Evolutionary conservation across 805 yeast species (phyloP).

Genomic region (Candida golubevii): DNA sequence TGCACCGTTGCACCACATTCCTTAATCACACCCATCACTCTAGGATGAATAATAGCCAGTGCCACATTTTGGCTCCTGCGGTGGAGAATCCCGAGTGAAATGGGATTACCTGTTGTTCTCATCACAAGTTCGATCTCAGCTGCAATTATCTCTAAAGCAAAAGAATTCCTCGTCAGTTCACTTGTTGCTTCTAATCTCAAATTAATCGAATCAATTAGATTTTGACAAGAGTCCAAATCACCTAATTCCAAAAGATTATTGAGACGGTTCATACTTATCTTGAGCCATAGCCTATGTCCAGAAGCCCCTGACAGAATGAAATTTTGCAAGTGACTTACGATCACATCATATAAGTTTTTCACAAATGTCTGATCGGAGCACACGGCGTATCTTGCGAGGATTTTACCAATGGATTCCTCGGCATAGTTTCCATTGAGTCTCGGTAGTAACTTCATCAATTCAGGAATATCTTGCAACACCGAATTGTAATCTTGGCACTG

Average conservation of each 20-base stretch:
- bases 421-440: conserved; percentile 32
- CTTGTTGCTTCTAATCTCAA: conserved; percentile 31
- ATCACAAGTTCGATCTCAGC: conserved; percentile 54
- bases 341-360: conserved; percentile 27
- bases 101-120: conserved; percentile 27
- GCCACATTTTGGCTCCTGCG: conserved; percentile 40
- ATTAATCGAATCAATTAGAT: conserved; percentile 35
- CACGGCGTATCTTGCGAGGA: conserved; percentile 30
- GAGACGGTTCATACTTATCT: conserved; percentile 43
- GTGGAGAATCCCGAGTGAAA: conserved; percentile 46
- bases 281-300: conserved; percentile 40
- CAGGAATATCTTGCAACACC: conserved; percentile 21
- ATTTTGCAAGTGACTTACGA: conserved; percentile 23
- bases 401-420: conserved; percentile 37
- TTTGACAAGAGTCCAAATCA: conserved; percentile 29
- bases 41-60: conserved; percentile 71
- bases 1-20: conserved; percentile 73
- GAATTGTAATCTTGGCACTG: conserved; percentile 20
- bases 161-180: conserved; percentile 45
- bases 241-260: conserved; percentile 31
- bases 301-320: conserved; percentile 16
- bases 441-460: conserved; percentile 22
- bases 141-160: conserved; percentile 60
- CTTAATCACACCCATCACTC: conserved; percentile 65
- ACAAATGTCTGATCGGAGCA: conserved; percentile 27